Percentiles rank a stretch among this genome's conserved stretches.
These are phyloP conservation scores for Phyllosticta capitalensis DNA, from an alignment of 2,329 filamentous ascomycete genomes.

Conservation along the genomic window DNA sequence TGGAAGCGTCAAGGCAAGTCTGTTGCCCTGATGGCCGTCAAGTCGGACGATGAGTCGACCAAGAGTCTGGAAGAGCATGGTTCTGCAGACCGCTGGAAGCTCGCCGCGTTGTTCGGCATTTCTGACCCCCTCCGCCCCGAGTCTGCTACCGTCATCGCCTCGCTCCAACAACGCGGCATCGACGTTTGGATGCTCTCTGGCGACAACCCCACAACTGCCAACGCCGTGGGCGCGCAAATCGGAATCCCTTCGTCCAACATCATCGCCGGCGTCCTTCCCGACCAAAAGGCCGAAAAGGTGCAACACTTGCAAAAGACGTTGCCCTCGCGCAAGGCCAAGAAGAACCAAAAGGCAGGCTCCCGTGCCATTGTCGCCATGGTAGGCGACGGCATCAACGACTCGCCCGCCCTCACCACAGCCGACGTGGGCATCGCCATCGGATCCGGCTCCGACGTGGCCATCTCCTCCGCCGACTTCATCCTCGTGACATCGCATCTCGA, in stretches of 20 bases:
- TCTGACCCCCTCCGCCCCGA: slow-evolving; percentile 74
- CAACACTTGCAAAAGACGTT: slow-evolving; percentile 35
- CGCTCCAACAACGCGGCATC: slow-evolving; percentile 56
- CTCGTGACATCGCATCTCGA: slow-evolving; percentile 61
- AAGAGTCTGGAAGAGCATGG: neutral
- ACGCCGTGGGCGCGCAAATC: slow-evolving; percentile 64
- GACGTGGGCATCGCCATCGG: slow-evolving; percentile 79
- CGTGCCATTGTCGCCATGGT: slow-evolving; percentile 67
- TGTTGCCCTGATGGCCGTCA: slow-evolving; percentile 30
- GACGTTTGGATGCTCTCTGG: slow-evolving; percentile 89
- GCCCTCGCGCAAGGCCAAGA: slow-evolving; percentile 12
- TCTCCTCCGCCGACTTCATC: slow-evolving; percentile 74
- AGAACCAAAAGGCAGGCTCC: slow-evolving; percentile 6
- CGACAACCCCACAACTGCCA: slow-evolving; percentile 78
- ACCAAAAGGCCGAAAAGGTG: slow-evolving; percentile 69
- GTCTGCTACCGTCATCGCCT: slow-evolving; percentile 52
- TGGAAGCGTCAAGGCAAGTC: slow-evolving; percentile 37
- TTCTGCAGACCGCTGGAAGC: slow-evolving; percentile 20
- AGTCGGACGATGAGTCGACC: neutral
- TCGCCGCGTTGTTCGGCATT: slow-evolving; percentile 62
- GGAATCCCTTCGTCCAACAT: slow-evolving; percentile 67
- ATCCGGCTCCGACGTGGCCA: slow-evolving; percentile 71
- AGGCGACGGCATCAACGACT: slow-evolving; percentile 80
- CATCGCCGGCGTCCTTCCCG: slow-evolving; percentile 77
- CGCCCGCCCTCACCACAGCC: slow-evolving; percentile 67